phyloP scores from a whole-genome alignment of 352 stramenopile genomes.

The Phytophthora agathidicida region DNA sequence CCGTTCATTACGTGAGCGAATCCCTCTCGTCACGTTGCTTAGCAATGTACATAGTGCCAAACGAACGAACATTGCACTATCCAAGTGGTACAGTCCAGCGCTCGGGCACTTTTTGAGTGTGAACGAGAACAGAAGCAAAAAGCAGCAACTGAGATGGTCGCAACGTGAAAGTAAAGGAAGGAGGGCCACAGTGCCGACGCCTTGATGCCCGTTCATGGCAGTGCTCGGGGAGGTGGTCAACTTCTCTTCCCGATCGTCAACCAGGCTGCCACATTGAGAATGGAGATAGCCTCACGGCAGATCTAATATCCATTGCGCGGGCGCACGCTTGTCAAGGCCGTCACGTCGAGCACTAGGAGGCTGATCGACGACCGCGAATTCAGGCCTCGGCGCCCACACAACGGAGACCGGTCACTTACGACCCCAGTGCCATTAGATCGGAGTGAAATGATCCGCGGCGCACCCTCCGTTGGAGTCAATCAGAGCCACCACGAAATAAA shows the following conservation, averaged over 20 bases:
- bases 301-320: background rate
- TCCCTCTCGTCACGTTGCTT: background rate
- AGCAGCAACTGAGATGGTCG: background rate
- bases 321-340: background rate
- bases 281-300: slow-evolving; percentile 1
- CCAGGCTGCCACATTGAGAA: background rate
- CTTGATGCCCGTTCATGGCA: background rate
- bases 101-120: background rate
- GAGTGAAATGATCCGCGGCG: background rate
- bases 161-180: background rate
- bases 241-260: no score
- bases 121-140: no score
- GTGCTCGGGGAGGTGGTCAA: background rate
- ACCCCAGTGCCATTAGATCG: no score
- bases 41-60: no score
- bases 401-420: background rate
- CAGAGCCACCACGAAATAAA: no score
- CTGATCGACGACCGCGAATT: slow-evolving; percentile 1
- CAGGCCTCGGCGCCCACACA: no score
- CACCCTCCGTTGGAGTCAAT: no score
- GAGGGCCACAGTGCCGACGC: background rate
- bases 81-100: slow-evolving; percentile 3
- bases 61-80: slow-evolving; percentile 23
- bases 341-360: background rate
- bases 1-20: no score